Base-by-base conservation (phyloP, 768 basidiomycete genomes). In the Tylopilus sp. region DNA sequence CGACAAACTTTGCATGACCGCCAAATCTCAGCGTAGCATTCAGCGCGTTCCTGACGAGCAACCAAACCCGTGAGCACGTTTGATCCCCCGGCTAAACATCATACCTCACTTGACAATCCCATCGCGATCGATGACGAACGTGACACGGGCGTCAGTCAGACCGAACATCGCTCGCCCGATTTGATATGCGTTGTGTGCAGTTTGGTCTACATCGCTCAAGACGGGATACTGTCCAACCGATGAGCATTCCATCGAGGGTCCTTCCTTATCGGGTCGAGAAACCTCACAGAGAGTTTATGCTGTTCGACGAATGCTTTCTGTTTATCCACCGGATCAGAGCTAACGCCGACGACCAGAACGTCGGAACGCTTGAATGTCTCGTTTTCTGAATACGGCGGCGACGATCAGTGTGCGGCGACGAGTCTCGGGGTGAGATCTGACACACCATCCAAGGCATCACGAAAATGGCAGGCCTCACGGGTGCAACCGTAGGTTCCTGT, bases 401-500 rank as follows among this genome's bases (percentile, higher is more conserved):
- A 28, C 33, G 40, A 52, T 51, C 12, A 29, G 36, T 33, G 17
- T 12, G 13, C 17, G 10, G 3, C 5, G 37, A 53, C 36, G n/a
- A n/a, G 16, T 44, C 33, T 55, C 41, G 30, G 19, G 42, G 34
- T 19, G 46, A 44, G 42, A 50, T 6, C 22, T 26, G 4, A 65
- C 79, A 51, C 52, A 87, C 87, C 81, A 31, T 74, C 79, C 38
- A 89, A 71, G 4, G 89, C 89, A 72, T 93, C 87, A 24, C 91
- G 81, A 69, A 94, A 92, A 48, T 83, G 77, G 61, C 89, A 92
- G 2, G 86, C 90, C 68, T 93, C 84, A 62, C 79, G 84, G 17
- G 88, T 94, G 69, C 92, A 92, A 6, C 86, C 89, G 46, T 74
- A 84, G 3, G 88, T 82, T 7, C 85, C 88, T 85, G 66, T 42